A percentile compares a stretch with the other conserved stretches of the same genome.
Evolutionary conservation across 208 protist species (phyloP).

Genomic region (Leishmania guyanensis): DNA sequence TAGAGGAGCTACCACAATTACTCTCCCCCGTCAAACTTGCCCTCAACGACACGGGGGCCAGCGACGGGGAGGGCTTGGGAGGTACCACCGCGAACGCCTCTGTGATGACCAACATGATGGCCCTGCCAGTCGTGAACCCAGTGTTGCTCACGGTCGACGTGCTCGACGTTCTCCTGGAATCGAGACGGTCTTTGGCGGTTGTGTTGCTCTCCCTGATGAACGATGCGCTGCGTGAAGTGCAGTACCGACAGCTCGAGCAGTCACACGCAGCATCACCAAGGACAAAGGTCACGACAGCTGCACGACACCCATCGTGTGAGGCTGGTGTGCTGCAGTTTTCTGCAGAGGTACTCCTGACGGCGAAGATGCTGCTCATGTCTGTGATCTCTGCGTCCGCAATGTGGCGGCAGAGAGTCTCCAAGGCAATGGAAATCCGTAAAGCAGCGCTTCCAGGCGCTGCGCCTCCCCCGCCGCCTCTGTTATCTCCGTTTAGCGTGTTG

Average conservation of each 20-base stretch:
- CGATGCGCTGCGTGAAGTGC: constrained; percentile 57
- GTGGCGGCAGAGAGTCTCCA: constrained; percentile 19
- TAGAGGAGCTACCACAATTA: neutral
- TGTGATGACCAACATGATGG: neutral
- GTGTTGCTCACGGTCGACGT: constrained; percentile 10
- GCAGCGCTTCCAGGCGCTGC: neutral
- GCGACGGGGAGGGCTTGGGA: neutral
- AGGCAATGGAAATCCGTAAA: neutral
- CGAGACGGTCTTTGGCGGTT: constrained; percentile 31
- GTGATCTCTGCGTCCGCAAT: constrained; percentile 42
- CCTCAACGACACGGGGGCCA: neutral
- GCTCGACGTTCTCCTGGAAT: constrained; percentile 15
- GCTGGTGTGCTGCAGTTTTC: constrained; percentile 12
- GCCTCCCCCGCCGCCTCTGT: neutral
- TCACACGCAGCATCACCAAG: neutral
- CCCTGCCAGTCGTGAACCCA: neutral
- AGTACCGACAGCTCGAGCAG: constrained; percentile 49
- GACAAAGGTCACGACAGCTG: neutral
- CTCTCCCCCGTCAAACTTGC: neutral
- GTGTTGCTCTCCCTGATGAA: constrained; percentile 60
- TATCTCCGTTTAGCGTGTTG: constrained; percentile 6
- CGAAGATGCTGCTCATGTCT: constrained; percentile 54
- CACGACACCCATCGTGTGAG: neutral
- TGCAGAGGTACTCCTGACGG: constrained; percentile 35
- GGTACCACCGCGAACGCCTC: neutral